Percentiles rank a stretch among this genome's conserved stretches.
These are phyloP conservation scores for Globisporangium spiculum DNA, from an alignment of 352 stramenopile species.

Conservation along the genomic window DNA sequence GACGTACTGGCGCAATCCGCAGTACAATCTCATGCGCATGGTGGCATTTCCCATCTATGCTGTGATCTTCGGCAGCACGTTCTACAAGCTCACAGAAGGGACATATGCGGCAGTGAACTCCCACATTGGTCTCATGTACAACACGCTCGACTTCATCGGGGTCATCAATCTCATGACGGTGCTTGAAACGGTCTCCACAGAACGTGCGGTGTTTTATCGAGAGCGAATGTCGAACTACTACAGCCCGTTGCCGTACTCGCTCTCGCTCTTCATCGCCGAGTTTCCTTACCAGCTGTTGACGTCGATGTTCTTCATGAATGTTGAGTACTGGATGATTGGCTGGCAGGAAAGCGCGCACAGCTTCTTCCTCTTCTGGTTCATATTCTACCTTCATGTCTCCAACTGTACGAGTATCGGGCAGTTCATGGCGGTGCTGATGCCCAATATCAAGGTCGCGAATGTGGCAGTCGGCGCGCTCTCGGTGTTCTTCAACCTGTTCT, in stretches of 20 bases:
- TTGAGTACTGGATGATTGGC: slow-evolving; percentile 52
- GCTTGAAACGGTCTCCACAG: slow-evolving; percentile 40
- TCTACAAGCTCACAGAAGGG: slow-evolving; percentile 35
- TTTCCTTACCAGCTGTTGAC: slow-evolving; percentile 35
- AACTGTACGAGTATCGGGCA: slow-evolving; percentile 30
- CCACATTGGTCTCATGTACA: slow-evolving; percentile 70
- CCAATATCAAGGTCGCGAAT: slow-evolving; percentile 53
- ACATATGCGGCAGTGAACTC: slow-evolving; percentile 27
- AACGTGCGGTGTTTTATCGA: slow-evolving; percentile 56
- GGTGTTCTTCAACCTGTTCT: slow-evolving; percentile 50
- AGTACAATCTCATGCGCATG: slow-evolving; percentile 71
- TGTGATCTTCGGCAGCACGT: slow-evolving; percentile 64
- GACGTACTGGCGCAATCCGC: slow-evolving; percentile 54
- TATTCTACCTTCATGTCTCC: slow-evolving; percentile 13
- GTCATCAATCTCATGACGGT: slow-evolving; percentile 61
- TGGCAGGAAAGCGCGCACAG: slow-evolving; percentile 22
- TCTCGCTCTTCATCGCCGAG: slow-evolving; percentile 42
- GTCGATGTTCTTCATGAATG: slow-evolving; percentile 31
- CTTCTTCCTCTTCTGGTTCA: slow-evolving; percentile 38
- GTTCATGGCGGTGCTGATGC: slow-evolving; percentile 45
- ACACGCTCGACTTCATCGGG: slow-evolving; percentile 66
- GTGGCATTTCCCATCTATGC: slow-evolving; percentile 55
- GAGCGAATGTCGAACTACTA: slow-evolving; percentile 62
- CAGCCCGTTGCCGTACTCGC: slow-evolving; percentile 33
- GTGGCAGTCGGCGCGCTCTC: slow-evolving; percentile 45